A percentile compares a stretch with the other conserved stretches of the same genome.
phyloP scores from a whole-genome alignment of 371 early-diverging fungal species.

The Syncephalis fuscata region DNA sequence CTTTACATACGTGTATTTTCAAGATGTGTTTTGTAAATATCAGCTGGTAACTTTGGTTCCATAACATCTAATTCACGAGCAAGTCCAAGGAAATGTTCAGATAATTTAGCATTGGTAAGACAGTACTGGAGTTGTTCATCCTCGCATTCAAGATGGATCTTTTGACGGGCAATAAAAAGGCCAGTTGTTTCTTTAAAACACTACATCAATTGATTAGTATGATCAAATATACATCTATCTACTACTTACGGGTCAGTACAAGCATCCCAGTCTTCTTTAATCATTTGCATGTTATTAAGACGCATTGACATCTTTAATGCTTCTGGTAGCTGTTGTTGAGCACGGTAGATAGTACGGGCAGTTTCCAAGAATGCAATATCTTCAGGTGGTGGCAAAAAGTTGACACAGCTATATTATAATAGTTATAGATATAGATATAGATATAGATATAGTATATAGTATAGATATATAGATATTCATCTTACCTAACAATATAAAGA shows the following conservation, averaged over 20 bases:
- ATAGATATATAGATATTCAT: too few species aligned
- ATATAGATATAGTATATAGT: not conserved
- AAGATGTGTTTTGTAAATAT: slow-evolving; percentile 92
- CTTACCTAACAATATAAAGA: slow-evolving; percentile 77
- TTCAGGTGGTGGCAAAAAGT: slow-evolving; percentile 79
- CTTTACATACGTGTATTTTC: slow-evolving; percentile 60
- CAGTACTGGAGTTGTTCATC: slow-evolving; percentile 68
- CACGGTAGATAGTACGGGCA: slow-evolving; percentile 79
- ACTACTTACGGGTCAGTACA: slow-evolving; percentile 59
- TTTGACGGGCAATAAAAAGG: slow-evolving; percentile 83
- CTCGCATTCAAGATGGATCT: slow-evolving; percentile 63
- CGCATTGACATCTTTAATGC: slow-evolving; percentile 75
- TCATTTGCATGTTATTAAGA: slow-evolving; percentile 61
- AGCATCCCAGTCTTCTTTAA: slow-evolving; percentile 76
- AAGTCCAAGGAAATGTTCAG: slow-evolving; percentile 70
- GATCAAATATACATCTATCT: not conserved
- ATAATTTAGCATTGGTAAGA: slow-evolving; percentile 71
- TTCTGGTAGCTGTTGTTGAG: slow-evolving; percentile 59
- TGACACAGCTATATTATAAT: slow-evolving; percentile 48
- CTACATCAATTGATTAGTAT: slow-evolving; percentile 13
- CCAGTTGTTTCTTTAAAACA: slow-evolving; percentile 79
- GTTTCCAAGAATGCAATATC: slow-evolving; percentile 70
- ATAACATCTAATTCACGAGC: slow-evolving; percentile 86
- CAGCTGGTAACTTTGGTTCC: slow-evolving; percentile 92
- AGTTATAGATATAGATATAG: slow-evolving; percentile 9